Base-by-base conservation (phyloP, 371 early-diverging fungal genomes). In the Funneliformis caledonium region DNA sequence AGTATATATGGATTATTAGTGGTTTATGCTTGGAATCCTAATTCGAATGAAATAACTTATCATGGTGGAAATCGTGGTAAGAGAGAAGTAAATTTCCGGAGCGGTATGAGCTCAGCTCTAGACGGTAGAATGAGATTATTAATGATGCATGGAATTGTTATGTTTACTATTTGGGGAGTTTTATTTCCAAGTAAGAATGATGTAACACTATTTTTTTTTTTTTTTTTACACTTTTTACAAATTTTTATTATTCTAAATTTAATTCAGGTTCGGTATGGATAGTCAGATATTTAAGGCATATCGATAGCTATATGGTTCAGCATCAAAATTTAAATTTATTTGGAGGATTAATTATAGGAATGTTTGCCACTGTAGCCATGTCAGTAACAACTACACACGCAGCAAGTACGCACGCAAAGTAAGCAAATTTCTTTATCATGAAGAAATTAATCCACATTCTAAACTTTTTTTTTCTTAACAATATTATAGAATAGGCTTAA, bases 61-160 rank as follows among this genome's bases (percentile, higher is more conserved):
- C 75, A 75, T 33, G 60, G 56, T n/a, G 61, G 75, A 19, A 75
- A 75, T 47, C 56, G 75, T 31, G 47, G n/a, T 10, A 75, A 61
- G 37, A n/a, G 19, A n/a, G 8, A 8, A 42, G 22, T 60, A 42
- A 61, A 75, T 75, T 75, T 75, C 37, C n/a, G 11, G 9, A 37
- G 9, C 2, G 11, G 42, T 33, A 19, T 60, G 9, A 26, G 26
- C 26, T 26, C 26, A 26, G 26, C 26, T 31, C 56, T 0, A n/a
- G 42, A 75, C 37, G 37, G 3, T 37, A 59, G 42, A 59, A 33
- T 60, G 12, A 50, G 42, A 47, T 5, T 56, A 19, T 50, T 72
- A 56, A 56, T 2, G n/a, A 37, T 47, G 14, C 76, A 76, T 22
- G 76, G 76, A 43, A 61, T 76, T 76, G 61, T 26, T n/a, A 76